These are phyloP conservation scores for Ceriops zippeliana DNA, from an alignment of 345 rosid species.

Conservation along the genomic window DNA sequence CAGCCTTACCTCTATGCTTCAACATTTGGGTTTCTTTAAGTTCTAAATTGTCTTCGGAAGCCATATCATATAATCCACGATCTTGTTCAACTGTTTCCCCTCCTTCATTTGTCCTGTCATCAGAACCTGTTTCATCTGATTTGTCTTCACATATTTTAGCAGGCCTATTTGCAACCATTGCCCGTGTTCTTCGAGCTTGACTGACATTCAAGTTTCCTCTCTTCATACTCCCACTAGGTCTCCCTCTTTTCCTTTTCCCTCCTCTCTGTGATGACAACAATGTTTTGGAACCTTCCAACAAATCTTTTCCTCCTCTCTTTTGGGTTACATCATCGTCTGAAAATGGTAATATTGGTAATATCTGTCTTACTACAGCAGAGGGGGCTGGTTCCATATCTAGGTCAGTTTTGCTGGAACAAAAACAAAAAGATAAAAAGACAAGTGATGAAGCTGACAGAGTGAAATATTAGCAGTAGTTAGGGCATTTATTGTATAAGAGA, in stretches of 20 bases:
- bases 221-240: slow-evolving; percentile 40
- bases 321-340: slow-evolving; percentile 9
- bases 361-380: slow-evolving; percentile 11
- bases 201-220: slow-evolving; percentile 34
- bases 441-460: not conserved
- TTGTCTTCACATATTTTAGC: slow-evolving; percentile 47
- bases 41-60: slow-evolving; percentile 15
- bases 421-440: not conserved
- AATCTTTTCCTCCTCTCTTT: slow-evolving; percentile 13
- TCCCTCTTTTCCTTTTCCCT: slow-evolving; percentile 50
- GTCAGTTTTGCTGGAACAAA: slow-evolving; percentile 41
- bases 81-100: not conserved
- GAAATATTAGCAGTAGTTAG: not conserved
- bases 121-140: slow-evolving; percentile 47
- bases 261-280: slow-evolving; percentile 27
- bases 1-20: slow-evolving; percentile 27
- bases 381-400: slow-evolving; percentile 29
- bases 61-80: slow-evolving; percentile 11
- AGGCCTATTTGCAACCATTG: slow-evolving; percentile 47
- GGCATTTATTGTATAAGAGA: not conserved
- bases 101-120: slow-evolving; percentile 22
- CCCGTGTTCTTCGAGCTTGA: slow-evolving; percentile 37
- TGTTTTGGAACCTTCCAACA: slow-evolving; percentile 11
- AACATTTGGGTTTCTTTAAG: slow-evolving; percentile 5
- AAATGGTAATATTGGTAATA: not conserved